These are phyloP conservation scores for Metschnikowia peoriensis DNA, from an alignment of 805 yeast genomes.

Conservation along the genomic window DNA sequence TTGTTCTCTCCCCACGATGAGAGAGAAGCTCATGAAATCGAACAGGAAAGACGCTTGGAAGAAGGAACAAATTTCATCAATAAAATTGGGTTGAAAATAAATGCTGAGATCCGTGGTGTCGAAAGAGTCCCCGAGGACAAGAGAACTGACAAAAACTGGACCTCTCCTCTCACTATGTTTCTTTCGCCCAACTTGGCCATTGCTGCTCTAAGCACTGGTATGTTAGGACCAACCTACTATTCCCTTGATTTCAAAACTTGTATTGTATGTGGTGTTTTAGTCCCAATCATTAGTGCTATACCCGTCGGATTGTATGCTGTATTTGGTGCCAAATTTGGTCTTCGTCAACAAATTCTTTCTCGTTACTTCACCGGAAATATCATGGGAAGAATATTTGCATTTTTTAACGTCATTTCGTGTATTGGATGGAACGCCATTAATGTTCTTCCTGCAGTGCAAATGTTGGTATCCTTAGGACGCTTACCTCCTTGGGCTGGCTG, in stretches of 20 bases:
- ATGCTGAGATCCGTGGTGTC: conserved; percentile 30
- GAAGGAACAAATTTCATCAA: conserved; percentile 19
- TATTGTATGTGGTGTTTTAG: conserved; percentile 10
- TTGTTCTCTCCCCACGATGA: neutral
- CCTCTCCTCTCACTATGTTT: conserved; percentile 26
- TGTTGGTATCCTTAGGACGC: conserved; percentile 26
- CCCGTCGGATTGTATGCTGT: conserved; percentile 18
- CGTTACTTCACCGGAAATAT: conserved; percentile 32
- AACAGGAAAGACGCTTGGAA: conserved; percentile 7
- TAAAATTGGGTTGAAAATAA: conserved; percentile 23
- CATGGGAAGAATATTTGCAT: conserved; percentile 30
- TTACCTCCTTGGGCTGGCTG: conserved; percentile 38
- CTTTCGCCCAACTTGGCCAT: conserved; percentile 29
- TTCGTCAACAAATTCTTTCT: conserved; percentile 29
- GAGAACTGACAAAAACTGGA: conserved; percentile 18
- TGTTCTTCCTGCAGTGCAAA: conserved; percentile 29
- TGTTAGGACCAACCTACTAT: conserved; percentile 17
- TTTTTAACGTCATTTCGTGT: conserved; percentile 29
- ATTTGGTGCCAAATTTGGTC: conserved; percentile 18
- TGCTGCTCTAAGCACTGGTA: conserved; percentile 17
- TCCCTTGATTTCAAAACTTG: conserved; percentile 18
- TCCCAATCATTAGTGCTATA: conserved; percentile 15
- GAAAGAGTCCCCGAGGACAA: conserved; percentile 28
- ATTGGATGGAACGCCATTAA: conserved; percentile 37
- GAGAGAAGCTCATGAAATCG: neutral